phyloP scores from a whole-genome alignment of 306 rosid genomes.

The Dalbergia oliveri region DNA sequence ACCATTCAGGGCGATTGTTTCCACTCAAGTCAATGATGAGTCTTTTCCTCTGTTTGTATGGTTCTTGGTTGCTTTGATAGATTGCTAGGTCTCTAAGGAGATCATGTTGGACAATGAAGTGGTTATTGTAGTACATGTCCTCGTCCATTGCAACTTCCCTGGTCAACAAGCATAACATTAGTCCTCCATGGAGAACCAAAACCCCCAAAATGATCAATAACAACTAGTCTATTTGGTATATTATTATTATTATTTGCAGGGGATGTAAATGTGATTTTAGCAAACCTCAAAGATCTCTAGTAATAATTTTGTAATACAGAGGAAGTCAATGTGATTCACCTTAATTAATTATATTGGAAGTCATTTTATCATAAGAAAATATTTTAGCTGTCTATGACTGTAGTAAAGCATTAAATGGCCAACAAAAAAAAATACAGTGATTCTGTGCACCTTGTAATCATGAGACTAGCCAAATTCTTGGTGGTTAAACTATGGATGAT shows the following conservation, averaged over 20 bases:
- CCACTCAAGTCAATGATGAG: slow-evolving; percentile 52
- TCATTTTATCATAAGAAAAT: slow-evolving; percentile 1
- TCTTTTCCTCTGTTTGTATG: slow-evolving; percentile 53
- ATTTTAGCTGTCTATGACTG: not conserved
- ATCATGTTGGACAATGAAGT: slow-evolving; percentile 64
- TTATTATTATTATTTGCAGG: not conserved
- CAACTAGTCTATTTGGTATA: not conserved
- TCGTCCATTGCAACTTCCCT: slow-evolving; percentile 56
- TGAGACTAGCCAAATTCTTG: slow-evolving; percentile 50
- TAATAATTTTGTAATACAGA: too few species aligned
- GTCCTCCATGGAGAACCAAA: not conserved
- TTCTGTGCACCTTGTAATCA: slow-evolving; percentile 57
- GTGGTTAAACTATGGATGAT: slow-evolving; percentile 43
- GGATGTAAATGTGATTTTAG: too few species aligned
- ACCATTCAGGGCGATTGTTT: slow-evolving; percentile 56
- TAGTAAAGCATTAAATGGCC: slow-evolving; percentile 8
- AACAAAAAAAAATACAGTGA: not conserved
- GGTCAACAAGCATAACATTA: slow-evolving; percentile 30
- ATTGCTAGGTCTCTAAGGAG: slow-evolving; percentile 72
- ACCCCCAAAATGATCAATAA: not conserved
- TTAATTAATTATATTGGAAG: not conserved
- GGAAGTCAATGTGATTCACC: too few species aligned
- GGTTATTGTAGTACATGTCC: slow-evolving; percentile 55
- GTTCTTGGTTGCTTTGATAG: slow-evolving; percentile 41
- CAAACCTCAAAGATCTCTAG: too few species aligned